Evolutionary conservation across 2,329 filamentous ascomycete genomes (phyloP).

Genomic region (Diaporthe helianthi): DNA sequence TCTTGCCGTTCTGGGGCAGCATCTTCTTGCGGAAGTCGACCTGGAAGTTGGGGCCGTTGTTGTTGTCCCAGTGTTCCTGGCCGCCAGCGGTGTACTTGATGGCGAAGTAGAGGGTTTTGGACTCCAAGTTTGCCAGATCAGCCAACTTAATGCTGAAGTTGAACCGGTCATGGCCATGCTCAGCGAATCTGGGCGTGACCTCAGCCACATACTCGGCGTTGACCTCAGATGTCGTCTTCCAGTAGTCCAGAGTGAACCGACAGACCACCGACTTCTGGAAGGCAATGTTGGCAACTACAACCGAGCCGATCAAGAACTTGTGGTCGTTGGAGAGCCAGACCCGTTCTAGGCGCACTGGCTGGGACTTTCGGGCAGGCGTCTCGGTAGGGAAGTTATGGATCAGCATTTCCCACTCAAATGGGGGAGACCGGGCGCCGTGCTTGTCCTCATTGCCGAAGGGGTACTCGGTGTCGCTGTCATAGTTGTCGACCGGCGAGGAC

Average conservation of each 20-base stretch:
- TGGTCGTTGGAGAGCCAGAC: constrained; percentile 89
- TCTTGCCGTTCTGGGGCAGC: constrained; percentile 67
- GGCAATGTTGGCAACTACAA: constrained; percentile 85
- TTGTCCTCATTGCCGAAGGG: constrained; percentile 72
- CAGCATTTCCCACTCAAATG: constrained; percentile 87
- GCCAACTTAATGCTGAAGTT: constrained; percentile 93
- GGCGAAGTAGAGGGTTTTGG: constrained; percentile 92
- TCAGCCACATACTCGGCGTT: constrained; percentile 86
- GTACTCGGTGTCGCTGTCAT: constrained; percentile 88
- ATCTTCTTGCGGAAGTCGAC: constrained; percentile 88
- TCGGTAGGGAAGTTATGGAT: constrained; percentile 83
- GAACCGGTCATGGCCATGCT: constrained; percentile 82
- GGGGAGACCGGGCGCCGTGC: constrained; percentile 50
- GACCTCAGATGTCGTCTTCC: constrained; percentile 98
- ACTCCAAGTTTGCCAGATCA: constrained; percentile 88
- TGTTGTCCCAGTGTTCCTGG: constrained; percentile 95
- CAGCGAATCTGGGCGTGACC: constrained; percentile 69
- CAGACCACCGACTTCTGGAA: constrained; percentile 91
- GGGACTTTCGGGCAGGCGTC: constrained; percentile 64
- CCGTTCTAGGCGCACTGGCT: constrained; percentile 81
- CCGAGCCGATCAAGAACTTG: constrained; percentile 81
- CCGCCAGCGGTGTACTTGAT: constrained; percentile 86
- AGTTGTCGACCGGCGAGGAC: constrained; percentile 87
- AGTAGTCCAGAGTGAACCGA: constrained; percentile 95
- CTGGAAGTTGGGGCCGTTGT: constrained; percentile 85